phyloP scores from a whole-genome alignment of 2,329 filamentous ascomycete species.

The Neopestalotiopsis sp. region DNA sequence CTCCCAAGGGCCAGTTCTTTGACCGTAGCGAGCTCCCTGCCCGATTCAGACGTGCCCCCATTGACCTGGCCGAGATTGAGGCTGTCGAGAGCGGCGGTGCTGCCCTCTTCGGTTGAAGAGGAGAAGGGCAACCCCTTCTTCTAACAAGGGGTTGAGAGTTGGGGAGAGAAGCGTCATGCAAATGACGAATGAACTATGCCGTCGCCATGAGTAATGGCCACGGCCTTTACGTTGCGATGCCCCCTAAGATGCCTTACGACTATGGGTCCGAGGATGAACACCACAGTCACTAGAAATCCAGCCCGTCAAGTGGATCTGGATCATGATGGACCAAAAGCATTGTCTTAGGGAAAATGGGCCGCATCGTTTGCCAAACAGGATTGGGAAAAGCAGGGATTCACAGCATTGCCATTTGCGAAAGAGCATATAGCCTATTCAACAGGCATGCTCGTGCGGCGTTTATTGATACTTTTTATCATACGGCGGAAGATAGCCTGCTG shows the following conservation, averaged over 20 bases:
- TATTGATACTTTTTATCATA: conserved; percentile 2
- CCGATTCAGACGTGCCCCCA: conserved; percentile 78
- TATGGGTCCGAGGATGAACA: not conserved
- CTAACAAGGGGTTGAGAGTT: not conserved
- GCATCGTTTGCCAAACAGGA: conserved; percentile 2
- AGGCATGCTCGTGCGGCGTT: conserved; percentile 7
- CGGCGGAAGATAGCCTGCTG: not conserved
- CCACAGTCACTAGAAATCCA: not conserved
- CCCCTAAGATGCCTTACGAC: not conserved
- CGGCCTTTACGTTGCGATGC: conserved; percentile 3
- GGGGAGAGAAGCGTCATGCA: not conserved
- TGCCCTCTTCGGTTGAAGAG: conserved; percentile 51
- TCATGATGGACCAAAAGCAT: not conserved
- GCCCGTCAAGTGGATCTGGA: not conserved
- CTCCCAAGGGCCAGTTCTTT: conserved; percentile 79
- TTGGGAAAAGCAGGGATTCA: conserved; percentile 4
- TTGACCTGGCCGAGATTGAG: conserved; percentile 87
- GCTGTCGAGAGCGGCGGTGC: conserved; percentile 94
- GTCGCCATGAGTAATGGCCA: conserved; percentile 1
- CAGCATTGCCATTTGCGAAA: not conserved
- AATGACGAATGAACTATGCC: not conserved
- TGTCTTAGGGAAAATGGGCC: not conserved
- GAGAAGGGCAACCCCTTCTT: not conserved
- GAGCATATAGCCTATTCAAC: not conserved
- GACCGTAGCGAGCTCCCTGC: conserved; percentile 86